Evolutionary conservation across 257 asterid genomes (phyloP), one percentile per base, ranked within the genome.

Genomic region (Gentiana straminea): DNA sequence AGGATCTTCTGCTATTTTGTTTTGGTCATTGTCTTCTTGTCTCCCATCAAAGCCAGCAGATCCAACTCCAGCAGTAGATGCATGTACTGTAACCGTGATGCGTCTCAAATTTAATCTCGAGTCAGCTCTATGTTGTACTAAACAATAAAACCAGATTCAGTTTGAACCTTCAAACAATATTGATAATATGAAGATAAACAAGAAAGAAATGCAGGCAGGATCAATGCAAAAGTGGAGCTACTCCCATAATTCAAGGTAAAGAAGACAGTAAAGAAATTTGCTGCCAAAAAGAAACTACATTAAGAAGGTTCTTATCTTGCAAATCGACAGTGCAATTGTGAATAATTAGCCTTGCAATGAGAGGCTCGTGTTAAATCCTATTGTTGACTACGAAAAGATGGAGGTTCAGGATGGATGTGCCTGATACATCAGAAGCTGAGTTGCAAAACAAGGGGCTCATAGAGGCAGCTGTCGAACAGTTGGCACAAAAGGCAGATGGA

Each of bases 21-120:
- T 72, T 36, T 72, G 73, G 43, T 47, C 8, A 51, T 68, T 66
- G 33, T 56, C 55, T 62, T 70, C 75, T 37, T 66, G 77, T 62
- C 68, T 70, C 61, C 65, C 91, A 61, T 79, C 82, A 33, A 71
- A 75, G 69, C 74, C 72, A 60, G 72, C 86, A 59, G 85, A 65
- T 57, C 94, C 91, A 47, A 74, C 70, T 59, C 91, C 79, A 51
- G 64, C 76, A 64, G 73, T 73, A 52, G 86, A 70, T 50, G 91
- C 82, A 52, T 66, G 63, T 34, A 77, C 63, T 33, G 65, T 64
- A 49, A 70, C 41, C 13, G 13, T 61, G 62, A 72, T 67, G 59
- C 58, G 64, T 41, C 67, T 64, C 49, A 54, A 35, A 45, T 50
- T 59, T 38, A 70, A 58, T 64, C 64, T 70, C 24, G 75, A 58